phyloP scores from a whole-genome alignment of 2,329 filamentous ascomycete species.

The Aureobasidium sp. region DNA sequence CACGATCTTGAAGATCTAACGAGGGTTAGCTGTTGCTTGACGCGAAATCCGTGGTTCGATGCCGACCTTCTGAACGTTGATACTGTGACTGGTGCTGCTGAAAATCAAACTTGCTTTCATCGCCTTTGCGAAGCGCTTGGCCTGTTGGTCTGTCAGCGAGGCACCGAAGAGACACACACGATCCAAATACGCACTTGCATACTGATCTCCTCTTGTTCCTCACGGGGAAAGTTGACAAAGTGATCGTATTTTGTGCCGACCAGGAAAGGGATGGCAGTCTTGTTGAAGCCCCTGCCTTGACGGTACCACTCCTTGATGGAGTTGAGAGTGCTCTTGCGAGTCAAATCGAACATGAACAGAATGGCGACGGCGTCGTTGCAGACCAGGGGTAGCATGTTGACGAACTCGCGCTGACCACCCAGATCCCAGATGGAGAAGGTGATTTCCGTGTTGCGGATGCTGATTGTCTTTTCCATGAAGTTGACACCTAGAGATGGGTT shows the following conservation, averaged over 20 bases:
- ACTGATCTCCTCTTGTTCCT: constrained; percentile 97
- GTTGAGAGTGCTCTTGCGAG: constrained; percentile 94
- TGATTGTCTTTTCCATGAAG: constrained; percentile 99
- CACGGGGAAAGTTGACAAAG: constrained; percentile 95
- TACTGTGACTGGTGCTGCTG: constrained; percentile 97
- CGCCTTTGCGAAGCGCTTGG: constrained; percentile 90
- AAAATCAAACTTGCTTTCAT: constrained; percentile 98
- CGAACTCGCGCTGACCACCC: constrained; percentile 94
- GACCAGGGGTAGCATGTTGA: constrained; percentile 98
- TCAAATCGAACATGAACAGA: constrained; percentile 99
- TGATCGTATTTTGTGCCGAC: constrained; percentile 99
- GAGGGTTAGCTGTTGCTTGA: background rate
- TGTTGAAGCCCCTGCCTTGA: constrained; percentile 96
- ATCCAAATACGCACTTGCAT: constrained; percentile 62
- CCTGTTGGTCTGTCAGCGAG: constrained; percentile 44
- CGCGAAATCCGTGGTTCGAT: background rate
- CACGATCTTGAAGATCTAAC: constrained; percentile 98
- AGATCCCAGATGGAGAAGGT: constrained; percentile 99
- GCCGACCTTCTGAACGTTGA: constrained; percentile 94
- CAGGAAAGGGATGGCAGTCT: constrained; percentile 97
- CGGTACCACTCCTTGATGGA: constrained; percentile 99
- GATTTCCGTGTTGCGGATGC: constrained; percentile 97
- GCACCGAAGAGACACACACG: background rate
- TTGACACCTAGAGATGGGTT: constrained; percentile 64
- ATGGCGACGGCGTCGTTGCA: constrained; percentile 99